Percentiles rank a stretch among this genome's conserved stretches.
These are phyloP conservation scores for Thelonectria discophora DNA, from an alignment of 2,329 filamentous ascomycete species.

Conservation along the genomic window DNA sequence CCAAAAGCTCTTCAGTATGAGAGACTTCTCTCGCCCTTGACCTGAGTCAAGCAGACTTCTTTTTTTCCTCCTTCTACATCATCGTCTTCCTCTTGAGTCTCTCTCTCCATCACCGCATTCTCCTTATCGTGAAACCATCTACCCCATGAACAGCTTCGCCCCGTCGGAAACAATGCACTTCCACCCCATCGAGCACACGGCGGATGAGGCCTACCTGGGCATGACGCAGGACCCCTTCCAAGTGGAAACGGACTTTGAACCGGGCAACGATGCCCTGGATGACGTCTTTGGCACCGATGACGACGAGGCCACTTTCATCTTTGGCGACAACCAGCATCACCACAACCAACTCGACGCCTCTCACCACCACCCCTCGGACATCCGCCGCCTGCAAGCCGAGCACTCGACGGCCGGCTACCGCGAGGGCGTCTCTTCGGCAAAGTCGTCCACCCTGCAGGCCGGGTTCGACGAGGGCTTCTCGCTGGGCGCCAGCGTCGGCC, in stretches of 20 bases:
- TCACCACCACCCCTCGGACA: slow-evolving; percentile 64
- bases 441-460: slow-evolving; percentile 78
- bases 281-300: slow-evolving; percentile 48
- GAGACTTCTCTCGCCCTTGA: background rate
- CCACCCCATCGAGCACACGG: slow-evolving; percentile 44
- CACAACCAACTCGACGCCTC: slow-evolving; percentile 20
- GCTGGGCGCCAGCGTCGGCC: slow-evolving; percentile 82
- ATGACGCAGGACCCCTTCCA: slow-evolving; percentile 31
- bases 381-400: slow-evolving; percentile 76
- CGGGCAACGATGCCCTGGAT: slow-evolving; percentile 44
- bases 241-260: slow-evolving; percentile 13
- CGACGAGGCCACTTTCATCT: slow-evolving; percentile 34
- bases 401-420: slow-evolving; percentile 90
- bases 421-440: slow-evolving; percentile 82
- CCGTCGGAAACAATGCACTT: slow-evolving; percentile 44
- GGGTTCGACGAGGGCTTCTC: slow-evolving; percentile 94
- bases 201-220: slow-evolving; percentile 41
- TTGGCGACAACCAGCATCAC: slow-evolving; percentile 10
- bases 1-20: background rate
- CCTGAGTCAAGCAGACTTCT: background rate
- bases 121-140: too few relatives aligned
- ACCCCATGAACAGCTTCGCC: background rate
- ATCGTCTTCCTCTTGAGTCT: too few relatives aligned
- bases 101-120: too few relatives aligned
- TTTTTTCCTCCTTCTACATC: background rate